A percentile compares a stretch with the other conserved stretches of the same genome.
Evolutionary conservation across 2,329 filamentous ascomycete genomes (phyloP).

Genomic region (Cladosporium austrohemisphaericum): DNA sequence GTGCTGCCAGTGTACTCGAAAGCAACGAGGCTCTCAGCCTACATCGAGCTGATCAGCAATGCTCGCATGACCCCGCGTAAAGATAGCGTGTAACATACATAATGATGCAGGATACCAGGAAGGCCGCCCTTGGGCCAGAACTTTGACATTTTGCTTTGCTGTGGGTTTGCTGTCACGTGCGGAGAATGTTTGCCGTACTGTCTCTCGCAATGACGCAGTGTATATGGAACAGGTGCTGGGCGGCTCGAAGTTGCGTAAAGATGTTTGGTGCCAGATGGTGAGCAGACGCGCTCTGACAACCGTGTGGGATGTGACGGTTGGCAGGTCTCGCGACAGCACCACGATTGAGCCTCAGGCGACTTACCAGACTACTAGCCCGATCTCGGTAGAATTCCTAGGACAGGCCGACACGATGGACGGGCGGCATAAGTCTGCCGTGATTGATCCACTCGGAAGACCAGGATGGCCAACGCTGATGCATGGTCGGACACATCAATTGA

Average conservation of each 20-base stretch:
- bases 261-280: not conserved
- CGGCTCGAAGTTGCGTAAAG: not conserved
- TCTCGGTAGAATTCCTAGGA: constrained; percentile 1
- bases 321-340: constrained; percentile 2
- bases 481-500: constrained; percentile 5
- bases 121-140: constrained; percentile 29
- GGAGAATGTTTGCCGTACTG: not conserved
- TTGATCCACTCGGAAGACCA: not conserved
- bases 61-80: constrained; percentile 1
- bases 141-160: constrained; percentile 23
- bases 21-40: constrained; percentile 39
- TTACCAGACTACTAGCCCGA: not conserved
- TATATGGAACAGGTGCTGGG: not conserved
- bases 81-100: constrained; percentile 21
- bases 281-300: constrained; percentile 1
- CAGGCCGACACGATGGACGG: not conserved
- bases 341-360: not conserved
- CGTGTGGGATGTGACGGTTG: not conserved
- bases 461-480: not conserved
- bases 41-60: not conserved
- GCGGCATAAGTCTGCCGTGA: not conserved
- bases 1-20: constrained; percentile 38
- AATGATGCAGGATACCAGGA: constrained; percentile 28
- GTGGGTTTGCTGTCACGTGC: constrained; percentile 7
- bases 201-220: not conserved